phyloP scores from a whole-genome alignment of 805 yeast species.

The Candida morakotiae region DNA sequence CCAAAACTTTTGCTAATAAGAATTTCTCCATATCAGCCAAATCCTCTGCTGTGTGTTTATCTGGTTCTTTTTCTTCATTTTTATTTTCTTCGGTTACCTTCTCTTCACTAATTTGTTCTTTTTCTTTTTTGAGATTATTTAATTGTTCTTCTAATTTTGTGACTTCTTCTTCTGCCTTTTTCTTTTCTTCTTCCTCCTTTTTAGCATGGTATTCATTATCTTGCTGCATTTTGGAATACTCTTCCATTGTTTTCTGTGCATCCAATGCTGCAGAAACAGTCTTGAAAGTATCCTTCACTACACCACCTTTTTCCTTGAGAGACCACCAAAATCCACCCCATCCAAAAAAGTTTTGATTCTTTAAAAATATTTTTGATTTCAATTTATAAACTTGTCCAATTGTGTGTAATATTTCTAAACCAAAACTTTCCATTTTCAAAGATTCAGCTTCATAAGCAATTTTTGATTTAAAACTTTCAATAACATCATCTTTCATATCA shows the following conservation, averaged over 20 bases:
- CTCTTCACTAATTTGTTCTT: constrained; percentile 12
- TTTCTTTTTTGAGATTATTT: constrained; percentile 15
- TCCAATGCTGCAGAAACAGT: constrained; percentile 72
- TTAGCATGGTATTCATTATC: constrained; percentile 42
- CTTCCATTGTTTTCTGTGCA: constrained; percentile 76
- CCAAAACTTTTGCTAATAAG: constrained; percentile 72
- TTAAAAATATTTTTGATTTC: constrained; percentile 61
- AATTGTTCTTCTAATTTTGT: constrained; percentile 15
- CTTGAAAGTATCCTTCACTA: constrained; percentile 66
- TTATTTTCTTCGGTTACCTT: constrained; percentile 11
- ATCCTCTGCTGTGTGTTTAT: constrained; percentile 50
- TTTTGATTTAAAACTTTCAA: constrained; percentile 52
- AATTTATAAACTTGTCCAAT: constrained; percentile 66
- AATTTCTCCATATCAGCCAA: constrained; percentile 69
- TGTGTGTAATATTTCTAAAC: constrained; percentile 74
- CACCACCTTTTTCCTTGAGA: constrained; percentile 69
- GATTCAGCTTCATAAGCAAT: constrained; percentile 79
- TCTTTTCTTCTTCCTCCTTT: constrained; percentile 22
- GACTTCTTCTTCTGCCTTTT: constrained; percentile 13
- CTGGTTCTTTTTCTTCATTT: constrained; percentile 23
- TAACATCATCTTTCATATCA: constrained; percentile 42
- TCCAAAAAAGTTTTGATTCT: constrained; percentile 59
- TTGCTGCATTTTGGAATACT: constrained; percentile 62
- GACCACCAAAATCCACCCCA: constrained; percentile 68
- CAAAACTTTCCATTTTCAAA: constrained; percentile 78